Percentiles rank a stretch among this genome's conserved stretches.
phyloP scores from a whole-genome alignment of 441 rosid species.

The Pelargonium australe region DNA sequence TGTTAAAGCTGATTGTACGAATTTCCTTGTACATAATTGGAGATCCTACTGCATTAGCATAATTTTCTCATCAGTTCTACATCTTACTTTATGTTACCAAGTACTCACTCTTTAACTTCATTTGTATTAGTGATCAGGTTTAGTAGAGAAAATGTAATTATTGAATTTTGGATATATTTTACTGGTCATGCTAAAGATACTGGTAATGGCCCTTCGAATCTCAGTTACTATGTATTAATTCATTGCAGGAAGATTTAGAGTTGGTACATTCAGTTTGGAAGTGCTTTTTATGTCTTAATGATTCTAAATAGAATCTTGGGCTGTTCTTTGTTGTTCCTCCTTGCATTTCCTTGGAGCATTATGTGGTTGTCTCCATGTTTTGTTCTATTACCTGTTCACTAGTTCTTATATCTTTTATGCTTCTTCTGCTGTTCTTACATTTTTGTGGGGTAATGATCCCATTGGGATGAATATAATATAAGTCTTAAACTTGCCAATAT shows the following conservation, averaged over 20 bases:
- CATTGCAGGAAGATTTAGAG: constrained; percentile 36
- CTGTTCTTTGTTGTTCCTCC: constrained; percentile 12
- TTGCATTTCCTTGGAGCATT: constrained; percentile 24
- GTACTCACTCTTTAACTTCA: too few species aligned
- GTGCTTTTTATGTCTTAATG: constrained; percentile 14
- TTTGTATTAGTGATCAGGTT: too few species aligned
- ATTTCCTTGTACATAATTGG: too few species aligned
- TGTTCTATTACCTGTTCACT: constrained; percentile 10
- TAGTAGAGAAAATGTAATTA: too few species aligned
- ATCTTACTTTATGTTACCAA: too few species aligned
- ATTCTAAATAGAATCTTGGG: constrained; percentile 20
- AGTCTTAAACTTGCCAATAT: constrained; percentile 28
- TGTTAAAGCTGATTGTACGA: too few species aligned
- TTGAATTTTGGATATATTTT: neutral
- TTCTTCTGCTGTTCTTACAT: constrained; percentile 17
- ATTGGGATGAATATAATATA: constrained; percentile 24
- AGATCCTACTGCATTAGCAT: too few species aligned
- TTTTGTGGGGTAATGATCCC: constrained; percentile 23
- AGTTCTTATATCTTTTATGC: constrained; percentile 18
- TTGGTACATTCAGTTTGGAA: neutral
- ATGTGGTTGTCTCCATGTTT: constrained; percentile 18
- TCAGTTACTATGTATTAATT: constrained; percentile 26
- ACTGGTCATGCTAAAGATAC: constrained; percentile 4
- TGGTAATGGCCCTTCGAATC: neutral
- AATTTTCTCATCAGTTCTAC: too few species aligned